Evolutionary conservation across 1,139 yeast species (phyloP).

Genomic region (Blastobotrys malaysiensis): DNA sequence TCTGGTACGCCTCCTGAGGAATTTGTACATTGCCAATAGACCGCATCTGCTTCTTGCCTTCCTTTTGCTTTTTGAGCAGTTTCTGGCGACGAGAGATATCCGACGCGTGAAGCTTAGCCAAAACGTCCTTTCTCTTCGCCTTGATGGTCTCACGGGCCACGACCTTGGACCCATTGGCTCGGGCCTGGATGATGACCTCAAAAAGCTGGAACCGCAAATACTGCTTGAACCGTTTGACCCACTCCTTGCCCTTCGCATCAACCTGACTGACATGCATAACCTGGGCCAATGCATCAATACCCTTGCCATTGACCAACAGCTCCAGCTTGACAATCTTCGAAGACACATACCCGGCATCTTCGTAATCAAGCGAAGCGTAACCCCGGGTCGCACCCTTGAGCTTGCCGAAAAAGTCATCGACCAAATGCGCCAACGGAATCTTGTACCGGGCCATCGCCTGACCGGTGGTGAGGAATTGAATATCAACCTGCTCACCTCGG

Average conservation of each 20-base stretch:
- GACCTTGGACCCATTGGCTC: conserved; percentile 64
- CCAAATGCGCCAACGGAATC: conserved; percentile 81
- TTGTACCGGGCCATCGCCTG: conserved; percentile 77
- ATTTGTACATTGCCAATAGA: conserved; percentile 72
- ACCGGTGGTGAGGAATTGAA: conserved; percentile 72
- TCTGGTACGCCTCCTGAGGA: conserved; percentile 68
- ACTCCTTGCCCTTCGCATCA: conserved; percentile 65
- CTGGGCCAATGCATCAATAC: conserved; percentile 90
- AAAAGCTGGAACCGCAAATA: conserved; percentile 75
- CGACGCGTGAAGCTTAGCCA: conserved; percentile 88
- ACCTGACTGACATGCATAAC: conserved; percentile 82
- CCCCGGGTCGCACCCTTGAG: conserved; percentile 87
- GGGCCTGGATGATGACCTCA: conserved; percentile 91
- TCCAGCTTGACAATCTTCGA: conserved; percentile 86
- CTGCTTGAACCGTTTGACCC: conserved; percentile 77
- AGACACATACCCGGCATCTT: conserved; percentile 78
- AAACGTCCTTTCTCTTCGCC: conserved; percentile 88
- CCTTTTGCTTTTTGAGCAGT: conserved; percentile 81
- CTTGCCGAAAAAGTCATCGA: conserved; percentile 92
- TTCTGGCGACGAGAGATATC: conserved; percentile 89
- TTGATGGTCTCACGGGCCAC: conserved; percentile 91
- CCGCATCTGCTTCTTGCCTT: conserved; percentile 84
- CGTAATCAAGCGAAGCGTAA: conserved; percentile 91
- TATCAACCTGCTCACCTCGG: conserved; percentile 75
- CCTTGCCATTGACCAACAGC: conserved; percentile 78